phyloP scores from a whole-genome alignment of 2,329 filamentous ascomycete genomes.

The Fusarium buxicola region DNA sequence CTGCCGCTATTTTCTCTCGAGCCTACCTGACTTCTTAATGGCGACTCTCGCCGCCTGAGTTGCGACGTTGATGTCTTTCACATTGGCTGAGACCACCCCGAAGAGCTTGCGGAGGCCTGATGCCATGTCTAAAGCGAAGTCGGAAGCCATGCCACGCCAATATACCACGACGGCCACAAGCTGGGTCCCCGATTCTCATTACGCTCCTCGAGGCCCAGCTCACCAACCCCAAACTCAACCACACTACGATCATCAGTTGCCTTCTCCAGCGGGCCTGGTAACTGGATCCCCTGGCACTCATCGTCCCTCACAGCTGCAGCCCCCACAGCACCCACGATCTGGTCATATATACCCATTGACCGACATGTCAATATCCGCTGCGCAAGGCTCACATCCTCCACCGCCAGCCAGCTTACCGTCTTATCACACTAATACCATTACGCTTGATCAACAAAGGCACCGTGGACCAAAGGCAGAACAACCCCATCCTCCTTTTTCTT shows the following conservation, averaged over 20 bases:
- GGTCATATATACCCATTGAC: slow-evolving; percentile 26
- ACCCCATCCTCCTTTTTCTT: slow-evolving; percentile 5
- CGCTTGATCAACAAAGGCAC: slow-evolving; percentile 23
- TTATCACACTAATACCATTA: slow-evolving; percentile 14
- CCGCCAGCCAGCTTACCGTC: slow-evolving; percentile 17
- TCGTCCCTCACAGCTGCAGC: slow-evolving; percentile 25
- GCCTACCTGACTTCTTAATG: slow-evolving; percentile 27
- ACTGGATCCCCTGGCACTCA: slow-evolving; percentile 29
- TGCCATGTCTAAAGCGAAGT: slow-evolving; percentile 42
- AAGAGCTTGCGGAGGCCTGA: slow-evolving; percentile 28
- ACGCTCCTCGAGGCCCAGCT: slow-evolving; percentile 32
- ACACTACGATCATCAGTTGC: slow-evolving; percentile 44
- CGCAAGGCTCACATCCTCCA: slow-evolving; percentile 34
- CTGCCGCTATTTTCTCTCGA: slow-evolving; percentile 27
- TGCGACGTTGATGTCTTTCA: slow-evolving; percentile 38
- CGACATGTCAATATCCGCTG: slow-evolving; percentile 24
- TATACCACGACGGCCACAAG: slow-evolving; percentile 32
- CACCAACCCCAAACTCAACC: slow-evolving; percentile 45
- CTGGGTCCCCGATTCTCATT: slow-evolving; percentile 37
- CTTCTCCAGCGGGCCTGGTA: slow-evolving; percentile 43
- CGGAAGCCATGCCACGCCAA: slow-evolving; percentile 43
- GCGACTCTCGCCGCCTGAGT: slow-evolving; percentile 15
- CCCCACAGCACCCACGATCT: slow-evolving; percentile 21
- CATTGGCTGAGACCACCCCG: slow-evolving; percentile 33
- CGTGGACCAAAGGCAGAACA: slow-evolving; percentile 15